A percentile compares a stretch with the other conserved stretches of the same genome.
phyloP scores from a whole-genome alignment of 495 filamentous ascomycete genomes.

The Neurospora africana region DNA sequence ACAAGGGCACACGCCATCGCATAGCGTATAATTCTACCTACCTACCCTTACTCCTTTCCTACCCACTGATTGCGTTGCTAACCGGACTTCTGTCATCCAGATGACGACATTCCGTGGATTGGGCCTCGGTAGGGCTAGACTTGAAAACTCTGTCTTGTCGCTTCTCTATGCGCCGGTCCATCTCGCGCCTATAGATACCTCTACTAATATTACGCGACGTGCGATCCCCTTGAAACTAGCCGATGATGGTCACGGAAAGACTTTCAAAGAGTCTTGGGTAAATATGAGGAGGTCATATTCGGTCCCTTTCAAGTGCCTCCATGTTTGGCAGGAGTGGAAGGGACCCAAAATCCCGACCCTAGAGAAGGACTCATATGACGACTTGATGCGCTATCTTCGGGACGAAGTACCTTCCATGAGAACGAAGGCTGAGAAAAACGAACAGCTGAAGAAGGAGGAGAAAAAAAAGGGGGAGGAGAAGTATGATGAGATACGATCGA shows the following conservation, averaged over 20 bases:
- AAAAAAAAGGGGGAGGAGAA: no score
- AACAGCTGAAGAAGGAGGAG: background rate
- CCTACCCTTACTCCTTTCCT: background rate
- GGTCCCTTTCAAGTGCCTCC: background rate
- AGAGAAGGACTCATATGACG: background rate
- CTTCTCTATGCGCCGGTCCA: background rate
- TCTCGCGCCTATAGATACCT: background rate
- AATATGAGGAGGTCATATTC: background rate
- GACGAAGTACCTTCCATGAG: fast-evolving
- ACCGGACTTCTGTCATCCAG: background rate
- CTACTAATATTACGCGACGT: background rate
- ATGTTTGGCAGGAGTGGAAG: background rate
- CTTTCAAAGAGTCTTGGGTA: background rate
- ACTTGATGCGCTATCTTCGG: background rate
- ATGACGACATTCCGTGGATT: fast-evolving
- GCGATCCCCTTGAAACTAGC: no score
- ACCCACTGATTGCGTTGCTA: background rate
- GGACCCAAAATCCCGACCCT: background rate
- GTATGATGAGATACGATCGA: no score
- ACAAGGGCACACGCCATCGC: background rate
- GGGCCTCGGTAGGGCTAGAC: background rate
- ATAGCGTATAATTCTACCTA: no score
- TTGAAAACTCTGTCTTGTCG: no score
- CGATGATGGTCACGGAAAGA: background rate
- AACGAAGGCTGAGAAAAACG: background rate